These are phyloP conservation scores for Heracleum sosnowskyi DNA, from an alignment of 129 eudicot genomes.

Conservation along the genomic window DNA sequence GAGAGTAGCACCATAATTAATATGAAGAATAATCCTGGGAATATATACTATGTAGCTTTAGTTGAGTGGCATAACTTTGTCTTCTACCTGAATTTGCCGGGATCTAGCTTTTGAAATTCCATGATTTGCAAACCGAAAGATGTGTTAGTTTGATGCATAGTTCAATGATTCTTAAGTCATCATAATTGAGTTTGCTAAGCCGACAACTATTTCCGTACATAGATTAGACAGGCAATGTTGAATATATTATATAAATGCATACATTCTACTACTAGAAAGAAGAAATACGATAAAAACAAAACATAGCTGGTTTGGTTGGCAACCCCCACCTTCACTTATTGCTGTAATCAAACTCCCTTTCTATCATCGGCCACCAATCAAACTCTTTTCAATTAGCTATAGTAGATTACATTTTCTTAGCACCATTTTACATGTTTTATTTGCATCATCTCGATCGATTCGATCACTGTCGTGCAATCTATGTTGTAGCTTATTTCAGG, in stretches of 20 bases:
- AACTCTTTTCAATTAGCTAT: neutral
- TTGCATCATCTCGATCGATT: neutral
- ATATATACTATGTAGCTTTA: neutral
- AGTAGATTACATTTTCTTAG: neutral
- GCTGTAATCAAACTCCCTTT: neutral
- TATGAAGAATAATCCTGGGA: neutral
- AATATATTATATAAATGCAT: neutral
- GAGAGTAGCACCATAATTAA: neutral
- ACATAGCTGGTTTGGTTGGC: neutral
- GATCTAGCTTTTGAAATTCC: neutral
- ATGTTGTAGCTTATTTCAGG: neutral
- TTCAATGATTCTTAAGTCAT: neutral
- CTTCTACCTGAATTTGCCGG: neutral
- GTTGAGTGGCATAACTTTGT: neutral
- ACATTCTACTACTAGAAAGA: neutral
- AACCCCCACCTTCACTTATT: neutral
- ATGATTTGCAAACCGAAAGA: slow-evolving; percentile 5
- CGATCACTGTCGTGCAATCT: neutral
- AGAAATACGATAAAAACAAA: neutral
- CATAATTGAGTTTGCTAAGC: slow-evolving; percentile 3
- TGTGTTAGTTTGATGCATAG: slow-evolving; percentile 7
- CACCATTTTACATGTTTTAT: slow-evolving; percentile 1
- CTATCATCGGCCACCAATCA: neutral
- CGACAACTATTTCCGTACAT: neutral
- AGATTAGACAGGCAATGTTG: neutral